A percentile compares a stretch with the other conserved stretches of the same genome.
Evolutionary conservation across 2,329 filamentous ascomycete genomes (phyloP).

Genomic region (Graphiopsis chlorocephala): DNA sequence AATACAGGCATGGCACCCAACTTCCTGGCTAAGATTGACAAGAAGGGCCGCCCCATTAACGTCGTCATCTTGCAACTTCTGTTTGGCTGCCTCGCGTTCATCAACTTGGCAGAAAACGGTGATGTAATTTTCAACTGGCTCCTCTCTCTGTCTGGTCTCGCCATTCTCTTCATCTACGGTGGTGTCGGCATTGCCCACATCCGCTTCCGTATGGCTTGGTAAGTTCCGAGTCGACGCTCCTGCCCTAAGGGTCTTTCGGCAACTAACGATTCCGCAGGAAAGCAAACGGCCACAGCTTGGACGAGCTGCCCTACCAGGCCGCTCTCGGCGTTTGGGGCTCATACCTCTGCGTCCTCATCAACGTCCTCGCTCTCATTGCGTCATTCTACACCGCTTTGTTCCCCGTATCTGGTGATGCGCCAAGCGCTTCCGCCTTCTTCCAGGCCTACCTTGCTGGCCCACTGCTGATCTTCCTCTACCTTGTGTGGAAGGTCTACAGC

Average conservation of each 20-base stretch:
- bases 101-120: constrained; percentile 58
- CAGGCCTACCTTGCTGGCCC: constrained; percentile 31
- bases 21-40: constrained; percentile 58
- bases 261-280: constrained; percentile 43
- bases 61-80: constrained; percentile 61
- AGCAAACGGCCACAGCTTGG: constrained; percentile 45
- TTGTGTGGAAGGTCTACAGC: constrained; percentile 30
- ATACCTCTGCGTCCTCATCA: constrained; percentile 39
- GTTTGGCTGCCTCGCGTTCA: constrained; percentile 72
- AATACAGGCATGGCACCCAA: constrained; percentile 55
- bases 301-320: constrained; percentile 46
- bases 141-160: constrained; percentile 68
- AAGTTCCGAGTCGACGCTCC: constrained; percentile 1
- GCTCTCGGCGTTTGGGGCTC: constrained; percentile 41
- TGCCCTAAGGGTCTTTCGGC: not conserved
- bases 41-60: constrained; percentile 78
- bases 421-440: constrained; percentile 28
- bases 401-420: constrained; percentile 21
- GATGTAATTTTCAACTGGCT: constrained; percentile 72
- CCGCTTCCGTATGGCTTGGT: constrained; percentile 72
- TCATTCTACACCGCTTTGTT: constrained; percentile 41
- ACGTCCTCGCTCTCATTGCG: constrained; percentile 38
- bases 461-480: constrained; percentile 30
- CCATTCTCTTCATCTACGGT: constrained; percentile 70
- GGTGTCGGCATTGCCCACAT: constrained; percentile 84